Base-by-base conservation (phyloP, 2,329 filamentous ascomycete genomes). In the Paramyrothecium sp. region DNA sequence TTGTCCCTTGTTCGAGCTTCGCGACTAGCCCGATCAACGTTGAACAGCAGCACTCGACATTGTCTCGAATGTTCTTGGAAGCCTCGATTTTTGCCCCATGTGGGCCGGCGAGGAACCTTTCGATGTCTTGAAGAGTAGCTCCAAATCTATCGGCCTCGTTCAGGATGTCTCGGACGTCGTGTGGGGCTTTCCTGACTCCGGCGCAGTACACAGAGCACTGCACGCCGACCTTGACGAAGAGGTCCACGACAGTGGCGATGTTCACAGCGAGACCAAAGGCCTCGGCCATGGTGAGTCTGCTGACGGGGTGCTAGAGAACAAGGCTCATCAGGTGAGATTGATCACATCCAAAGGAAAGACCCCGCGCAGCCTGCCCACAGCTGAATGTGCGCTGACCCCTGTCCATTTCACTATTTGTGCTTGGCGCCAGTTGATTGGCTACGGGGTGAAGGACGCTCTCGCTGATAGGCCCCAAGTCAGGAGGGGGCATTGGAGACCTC, bases 171-270 rank as follows among this genome's bases (percentile, higher is more conserved):
- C 58, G 58, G 47, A 59, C 51, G 48, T 60, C 56, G 22, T 34
- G 33, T 5, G 56, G 56, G 11, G 56, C 56, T 10, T 49, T 56
- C 34, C 56, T 60, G 4, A 55, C 54, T 10, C 58, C 54, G 16
- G 54, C 30, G 26, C 58, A 60, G 19, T 60, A 60, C 7, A 56
- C 47, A 20, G 56, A 58, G 44, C 56, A 56, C 54, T 53, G 50
- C 8, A 60, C 56, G 7, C 56, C 56, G 12, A 60, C 51, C 50
- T 58, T 60, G 38, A 56, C 26, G 21, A 60, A 51, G 7, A 60
- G 57, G 44, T 60, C 58, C 3, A 60, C 52, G 33, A 60, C 57
- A n/a, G 55, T 54, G 1, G 30, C 52, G 3, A 60, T 54, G 16
- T 56, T 60, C 50, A 56, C 41, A 2, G 58, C 13, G 30, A 60